Percentiles rank a stretch among this genome's conserved stretches.
Conservation (phyloP, 345 rosid genomes). For the Acer saccharum region DNA sequence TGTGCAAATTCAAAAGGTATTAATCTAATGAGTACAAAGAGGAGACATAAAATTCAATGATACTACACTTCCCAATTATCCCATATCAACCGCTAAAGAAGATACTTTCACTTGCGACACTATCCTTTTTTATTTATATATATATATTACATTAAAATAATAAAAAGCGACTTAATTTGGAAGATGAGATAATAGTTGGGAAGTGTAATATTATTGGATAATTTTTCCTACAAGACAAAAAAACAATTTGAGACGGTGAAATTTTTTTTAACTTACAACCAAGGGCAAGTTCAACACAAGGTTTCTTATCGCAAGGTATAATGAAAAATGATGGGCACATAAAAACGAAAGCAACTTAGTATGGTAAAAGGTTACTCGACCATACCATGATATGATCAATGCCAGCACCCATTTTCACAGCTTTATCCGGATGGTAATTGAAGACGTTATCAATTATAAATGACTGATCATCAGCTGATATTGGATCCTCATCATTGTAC, state of each 20-base stretch:
- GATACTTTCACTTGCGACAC: not conserved
- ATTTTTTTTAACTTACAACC: not conserved
- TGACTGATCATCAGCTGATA: constrained; percentile 66
- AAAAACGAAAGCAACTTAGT: not conserved
- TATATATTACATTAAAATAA: too few relatives aligned
- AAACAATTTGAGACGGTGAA: not conserved
- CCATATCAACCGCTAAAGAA: not conserved
- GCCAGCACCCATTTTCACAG: constrained; percentile 68
- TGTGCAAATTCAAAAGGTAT: not conserved
- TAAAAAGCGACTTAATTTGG: too few relatives aligned
- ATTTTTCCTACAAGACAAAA: not conserved
- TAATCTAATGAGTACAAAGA: not conserved
- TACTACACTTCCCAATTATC: not conserved
- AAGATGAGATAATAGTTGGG: too few relatives aligned
- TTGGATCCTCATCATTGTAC: constrained; percentile 78
- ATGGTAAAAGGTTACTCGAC: not conserved
- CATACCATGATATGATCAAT: constrained; percentile 77
- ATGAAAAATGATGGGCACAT: not conserved
- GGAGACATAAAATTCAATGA: not conserved
- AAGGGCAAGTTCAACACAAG: not conserved
- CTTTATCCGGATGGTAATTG: constrained; percentile 79
- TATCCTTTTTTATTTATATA: too few relatives aligned
- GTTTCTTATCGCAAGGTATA: not conserved
- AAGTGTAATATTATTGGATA: not conserved
- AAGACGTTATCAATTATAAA: constrained; percentile 65